phyloP scores from a whole-genome alignment of 805 yeast species.

The Cyberlindnera euphorbiiphila region DNA sequence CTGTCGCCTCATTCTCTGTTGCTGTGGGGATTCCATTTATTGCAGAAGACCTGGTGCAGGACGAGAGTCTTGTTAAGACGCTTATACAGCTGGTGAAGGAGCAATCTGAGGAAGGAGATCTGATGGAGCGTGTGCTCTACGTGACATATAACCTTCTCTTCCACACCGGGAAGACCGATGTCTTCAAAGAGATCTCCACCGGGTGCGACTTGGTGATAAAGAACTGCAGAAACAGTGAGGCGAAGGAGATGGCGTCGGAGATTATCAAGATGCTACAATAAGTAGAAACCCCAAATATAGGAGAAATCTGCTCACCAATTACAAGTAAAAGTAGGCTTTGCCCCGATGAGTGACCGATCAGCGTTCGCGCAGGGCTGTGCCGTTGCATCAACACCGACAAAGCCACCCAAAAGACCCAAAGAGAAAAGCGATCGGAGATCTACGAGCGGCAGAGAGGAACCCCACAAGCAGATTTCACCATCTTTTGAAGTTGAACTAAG shows the following conservation, averaged over 20 bases:
- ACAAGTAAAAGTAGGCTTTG: no score
- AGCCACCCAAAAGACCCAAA: no score
- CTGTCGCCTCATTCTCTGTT: constrained; percentile 34
- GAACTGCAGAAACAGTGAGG: constrained; percentile 6
- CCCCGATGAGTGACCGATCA: no score
- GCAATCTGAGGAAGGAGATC: constrained; percentile 29
- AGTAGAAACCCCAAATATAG: no score
- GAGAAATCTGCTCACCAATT: no score
- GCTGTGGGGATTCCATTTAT: constrained; percentile 35
- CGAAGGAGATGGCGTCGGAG: constrained; percentile 19
- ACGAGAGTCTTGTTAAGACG: constrained; percentile 26
- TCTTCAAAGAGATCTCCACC: not conserved
- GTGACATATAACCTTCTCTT: constrained; percentile 27
- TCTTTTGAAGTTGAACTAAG: not conserved
- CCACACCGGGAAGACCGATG: constrained; percentile 22
- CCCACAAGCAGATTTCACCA: no score
- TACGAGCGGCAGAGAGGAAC: no score
- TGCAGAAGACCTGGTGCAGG: constrained; percentile 28
- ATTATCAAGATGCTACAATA: constrained; percentile 6
- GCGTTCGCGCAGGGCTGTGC: not conserved
- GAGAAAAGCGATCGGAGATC: no score
- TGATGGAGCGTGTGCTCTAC: constrained; percentile 32
- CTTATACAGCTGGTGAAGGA: constrained; percentile 24
- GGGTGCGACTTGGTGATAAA: not conserved
- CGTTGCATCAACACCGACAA: not conserved